Base-by-base conservation (phyloP, 2,329 filamentous ascomycete genomes). In the Sclerotinia nivalis region DNA sequence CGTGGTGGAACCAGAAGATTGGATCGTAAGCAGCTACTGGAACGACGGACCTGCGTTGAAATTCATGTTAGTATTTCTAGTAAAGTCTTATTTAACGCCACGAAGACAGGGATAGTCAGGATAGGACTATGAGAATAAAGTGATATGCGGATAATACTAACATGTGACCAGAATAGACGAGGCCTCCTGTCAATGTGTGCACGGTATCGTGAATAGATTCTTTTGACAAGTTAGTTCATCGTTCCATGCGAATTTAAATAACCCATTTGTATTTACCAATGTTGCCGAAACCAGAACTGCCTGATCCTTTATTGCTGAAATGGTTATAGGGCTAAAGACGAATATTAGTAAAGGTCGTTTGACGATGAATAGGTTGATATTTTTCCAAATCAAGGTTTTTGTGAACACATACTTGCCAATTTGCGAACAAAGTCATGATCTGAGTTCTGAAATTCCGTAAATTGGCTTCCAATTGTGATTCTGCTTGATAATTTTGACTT, bases 21-120 rank as follows among this genome's bases (percentile, higher is more conserved):
- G 92, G 92, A 75, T 96, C 92, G 77, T 92, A 96, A 0, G 90
- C 86, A 88, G 86, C 45, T 88, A 87, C 78, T 86, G 90, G 52
- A 85, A 87, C 86, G 90, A 90, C 9, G 9, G 40, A 22, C 69
- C 68, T 69, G 6, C 22, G 40, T 43, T 43, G 34, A 8, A 15
- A 0, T 49, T 61, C 20, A 28, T 43, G 28, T 65, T 28, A 69
- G 37, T 64, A 18, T 66, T 45, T 18, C 3, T 8, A 22, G 5
- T 18, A 18, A 18, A 22, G 10, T 40, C 8, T 13, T 10, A 4
- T 18, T n/a, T 7, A 0, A 0, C 5, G 6, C 3, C 13, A 52
- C 15, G 9, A 12, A 12, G 34, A 28, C 3, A 6, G 6, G 4
- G 9, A 31, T 31, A 6, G 18, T 60, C 4, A 8, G 18, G 6